A percentile compares a stretch with the other conserved stretches of the same genome.
Conservation (phyloP, 2,329 filamentous ascomycete genomes). For the Moelleriella libera region DNA sequence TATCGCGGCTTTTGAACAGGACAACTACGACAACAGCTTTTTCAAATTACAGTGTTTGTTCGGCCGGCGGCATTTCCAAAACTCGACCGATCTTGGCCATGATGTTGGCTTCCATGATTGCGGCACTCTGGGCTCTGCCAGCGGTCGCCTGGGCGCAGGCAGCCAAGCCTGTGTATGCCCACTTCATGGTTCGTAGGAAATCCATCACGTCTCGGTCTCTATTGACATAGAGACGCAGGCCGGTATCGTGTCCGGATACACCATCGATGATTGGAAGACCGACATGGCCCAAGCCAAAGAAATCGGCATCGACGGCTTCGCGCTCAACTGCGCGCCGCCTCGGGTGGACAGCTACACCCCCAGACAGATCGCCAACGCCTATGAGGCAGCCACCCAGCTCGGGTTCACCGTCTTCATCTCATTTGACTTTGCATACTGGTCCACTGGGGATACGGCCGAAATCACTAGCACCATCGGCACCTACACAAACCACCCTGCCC, state of each 20-base stretch:
- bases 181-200: slow-evolving; percentile 5
- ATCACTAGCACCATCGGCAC: slow-evolving; percentile 7
- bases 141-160: not conserved
- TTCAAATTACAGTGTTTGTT: too few relatives aligned
- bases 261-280: slow-evolving; percentile 8
- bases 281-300: slow-evolving; percentile 9
- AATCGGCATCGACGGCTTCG: slow-evolving; percentile 10
- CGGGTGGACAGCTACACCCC: slow-evolving; percentile 9
- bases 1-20: too few relatives aligned
- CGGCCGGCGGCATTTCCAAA: too few relatives aligned
- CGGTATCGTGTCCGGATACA: slow-evolving; percentile 9
- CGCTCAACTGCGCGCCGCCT: slow-evolving; percentile 9
- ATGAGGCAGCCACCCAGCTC: slow-evolving; percentile 7
- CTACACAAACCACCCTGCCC: slow-evolving; percentile 6
- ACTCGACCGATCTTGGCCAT: too few relatives aligned
- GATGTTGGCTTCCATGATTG: too few relatives aligned
- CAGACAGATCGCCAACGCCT: slow-evolving; percentile 9
- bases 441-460: slow-evolving; percentile 7
- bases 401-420: slow-evolving; percentile 11
- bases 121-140: not conserved
- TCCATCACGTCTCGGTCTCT: not conserved
- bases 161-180: slow-evolving; percentile 6
- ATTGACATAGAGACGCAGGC: slow-evolving; percentile 2
- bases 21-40: too few relatives aligned
- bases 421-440: slow-evolving; percentile 11